These are phyloP conservation scores for Colletotrichum lini DNA, from an alignment of 2,329 filamentous ascomycete species.

Conservation along the genomic window DNA sequence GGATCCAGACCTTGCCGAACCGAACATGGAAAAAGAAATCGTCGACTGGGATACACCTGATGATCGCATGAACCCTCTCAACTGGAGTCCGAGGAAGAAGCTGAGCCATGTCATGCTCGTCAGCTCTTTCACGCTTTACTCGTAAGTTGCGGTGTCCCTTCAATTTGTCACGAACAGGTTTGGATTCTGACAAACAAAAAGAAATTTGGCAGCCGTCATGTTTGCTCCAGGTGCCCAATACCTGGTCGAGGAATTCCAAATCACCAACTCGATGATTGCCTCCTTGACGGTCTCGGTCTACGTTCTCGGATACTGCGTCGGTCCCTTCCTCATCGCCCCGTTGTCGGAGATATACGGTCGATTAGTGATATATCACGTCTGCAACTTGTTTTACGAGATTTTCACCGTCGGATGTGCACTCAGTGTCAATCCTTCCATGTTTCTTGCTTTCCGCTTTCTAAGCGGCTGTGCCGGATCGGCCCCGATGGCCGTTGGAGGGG, in stretches of 20 bases:
- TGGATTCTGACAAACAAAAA: neutral
- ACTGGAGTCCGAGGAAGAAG: conserved; percentile 65
- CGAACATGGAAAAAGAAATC: conserved; percentile 45
- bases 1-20: neutral
- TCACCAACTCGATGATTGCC: conserved; percentile 59
- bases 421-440: conserved; percentile 45
- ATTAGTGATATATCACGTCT: conserved; percentile 50
- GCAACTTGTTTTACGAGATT: conserved; percentile 49
- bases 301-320: conserved; percentile 74
- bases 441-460: conserved; percentile 52
- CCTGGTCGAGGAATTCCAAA: conserved; percentile 65
- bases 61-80: conserved; percentile 72
- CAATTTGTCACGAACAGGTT: neutral
- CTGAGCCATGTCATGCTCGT: conserved; percentile 55
- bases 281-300: conserved; percentile 74
- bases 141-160: conserved; percentile 38
- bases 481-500: conserved; percentile 52
- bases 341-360: conserved; percentile 57
- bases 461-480: conserved; percentile 48
- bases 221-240: conserved; percentile 69
- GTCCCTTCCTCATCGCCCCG: conserved; percentile 67
- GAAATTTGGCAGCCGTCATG: conserved; percentile 62
- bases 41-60: conserved; percentile 73
- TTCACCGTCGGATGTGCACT: conserved; percentile 52
- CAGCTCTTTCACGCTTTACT: conserved; percentile 56